Base-by-base conservation (phyloP, 371 early-diverging fungal genomes). In the Entomophthora muscae region DNA sequence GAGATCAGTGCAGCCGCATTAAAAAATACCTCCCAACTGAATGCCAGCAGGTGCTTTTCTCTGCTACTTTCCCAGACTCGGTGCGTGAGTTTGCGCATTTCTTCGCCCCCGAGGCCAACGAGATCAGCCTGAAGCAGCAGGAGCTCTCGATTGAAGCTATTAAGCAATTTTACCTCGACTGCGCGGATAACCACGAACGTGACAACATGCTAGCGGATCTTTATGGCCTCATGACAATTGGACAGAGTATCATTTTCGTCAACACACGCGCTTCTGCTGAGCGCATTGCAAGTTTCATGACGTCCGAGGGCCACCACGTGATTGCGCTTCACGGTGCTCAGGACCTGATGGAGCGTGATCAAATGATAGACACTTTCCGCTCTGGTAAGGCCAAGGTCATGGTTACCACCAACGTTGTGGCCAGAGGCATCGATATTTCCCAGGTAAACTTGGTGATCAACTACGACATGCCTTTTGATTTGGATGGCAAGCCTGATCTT, bases 391-490 rank as follows among this genome's bases (percentile, higher is more conserved):
- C 85, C 72, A 97, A 96, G 76, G 96, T 98, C 0, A 75, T 99
- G 60, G 87, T 97, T 53, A 88, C 98, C 17, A 98, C 99, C 31
- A 98, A 97, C 65, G 89, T 99, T 0, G 73, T 98, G 57, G 88
- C 97, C 1, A 88, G 99, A 61, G 99, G 99, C 58, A 93, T 99
- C 70, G 99, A 99, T 73, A 88, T 95, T 69, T 78, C 80, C 23
- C 93, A 96, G 70, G 96, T 99, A 62, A 92, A 89, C 66, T 75
- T 98, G 67, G 98, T 98, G 26, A 82, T 99, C 71, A 99, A 99
- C 76, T 98, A 89, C 69, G 99, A 98, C 69, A 76, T 98, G 67
- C 98, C 98, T 1, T 54, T 54, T 54, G 53, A 17, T 17, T 23
- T 52, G 2, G 42, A 33, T 61, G n/a, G 42, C 7, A 21, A 30